Base-by-base conservation (phyloP, 1,284 basidiomycete species). In the Pascua guehoae region DNA sequence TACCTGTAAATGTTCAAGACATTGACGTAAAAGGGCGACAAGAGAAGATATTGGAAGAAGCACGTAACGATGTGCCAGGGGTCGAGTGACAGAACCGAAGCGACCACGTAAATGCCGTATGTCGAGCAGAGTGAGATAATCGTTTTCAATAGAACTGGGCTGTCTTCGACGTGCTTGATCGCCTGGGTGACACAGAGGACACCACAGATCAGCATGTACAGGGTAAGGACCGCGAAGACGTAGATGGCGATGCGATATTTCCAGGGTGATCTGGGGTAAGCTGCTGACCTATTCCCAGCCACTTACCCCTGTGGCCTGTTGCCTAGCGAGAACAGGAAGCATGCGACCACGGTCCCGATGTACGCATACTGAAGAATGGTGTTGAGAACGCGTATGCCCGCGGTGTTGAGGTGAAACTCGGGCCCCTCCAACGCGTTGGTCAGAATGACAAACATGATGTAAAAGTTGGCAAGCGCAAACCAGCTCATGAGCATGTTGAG, bases 291-390 rank as follows among this genome's bases (percentile, higher is more conserved):
- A 32, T 7, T 32, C 24, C 24, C 24, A 32, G 7, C 24, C n/a
- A 74, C 85, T 64, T 71, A 90, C 84, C 90, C 88, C 76, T 87
- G 85, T 1, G 95, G 95, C 61, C 92, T 87, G 74, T 98, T 98
- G 5, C 96, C 95, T 89, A 98, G 94, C 0, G 91, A 89, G 73
- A 98, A 89, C 16, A 98, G 81, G 81, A 98, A 97, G 66, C 87
- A 89, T 0, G 89, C 87, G 15, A 94, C 83, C 15, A 97, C 83
- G 41, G 91, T 84, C 2, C 88, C 89, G 4, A 87, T 84, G 81
- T 96, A 88, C 38, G 87, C 78, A 73, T 93, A 97, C 86, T 97
- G 75, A 39, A 55, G 58, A 18, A 56, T 60, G 16, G 55, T 64
- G 64, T 62, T 46, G 49, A 55, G 49, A 12, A 58, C 56, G 7